Evolutionary conservation across 768 basidiomycete genomes (phyloP).

Genomic region (Leccinum subtestaceum): DNA sequence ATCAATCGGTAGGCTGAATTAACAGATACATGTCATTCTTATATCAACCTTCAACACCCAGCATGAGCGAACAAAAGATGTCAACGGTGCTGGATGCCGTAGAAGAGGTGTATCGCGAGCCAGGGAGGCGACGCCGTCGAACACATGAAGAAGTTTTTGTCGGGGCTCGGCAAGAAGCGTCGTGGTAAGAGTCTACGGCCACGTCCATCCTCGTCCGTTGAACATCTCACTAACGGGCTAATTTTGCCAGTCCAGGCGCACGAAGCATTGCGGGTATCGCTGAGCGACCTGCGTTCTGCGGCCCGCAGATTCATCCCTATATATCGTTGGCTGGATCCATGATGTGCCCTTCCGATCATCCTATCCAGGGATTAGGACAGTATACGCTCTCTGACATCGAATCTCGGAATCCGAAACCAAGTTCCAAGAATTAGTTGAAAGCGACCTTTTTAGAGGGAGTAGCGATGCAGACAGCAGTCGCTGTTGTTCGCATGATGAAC

Average conservation of each 20-base stretch:
- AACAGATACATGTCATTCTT: neutral
- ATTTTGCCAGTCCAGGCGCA: slow-evolving; percentile 63
- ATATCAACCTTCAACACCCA: slow-evolving; percentile 28
- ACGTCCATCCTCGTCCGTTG: no score
- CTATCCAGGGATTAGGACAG: neutral
- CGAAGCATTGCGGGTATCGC: slow-evolving; percentile 82
- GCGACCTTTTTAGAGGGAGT: neutral
- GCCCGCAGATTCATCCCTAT: slow-evolving; percentile 15
- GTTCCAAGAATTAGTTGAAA: neutral
- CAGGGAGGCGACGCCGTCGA: no score
- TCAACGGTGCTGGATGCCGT: slow-evolving; percentile 54
- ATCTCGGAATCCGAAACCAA: neutral
- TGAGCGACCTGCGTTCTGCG: slow-evolving; percentile 81
- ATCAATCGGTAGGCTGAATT: slow-evolving; percentile 66
- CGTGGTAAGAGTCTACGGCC: no score
- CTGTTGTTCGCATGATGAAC: neutral
- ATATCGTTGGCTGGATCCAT: neutral
- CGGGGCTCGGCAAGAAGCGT: no score
- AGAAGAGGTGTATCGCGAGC: slow-evolving; percentile 54
- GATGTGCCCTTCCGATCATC: neutral
- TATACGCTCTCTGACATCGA: no score
- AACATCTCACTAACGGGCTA: neutral
- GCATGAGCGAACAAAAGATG: slow-evolving; percentile 91
- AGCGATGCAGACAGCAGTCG: neutral
- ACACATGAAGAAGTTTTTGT: no score